Base-by-base conservation (phyloP, 441 rosid species). In the Capsella rubella region DNA sequence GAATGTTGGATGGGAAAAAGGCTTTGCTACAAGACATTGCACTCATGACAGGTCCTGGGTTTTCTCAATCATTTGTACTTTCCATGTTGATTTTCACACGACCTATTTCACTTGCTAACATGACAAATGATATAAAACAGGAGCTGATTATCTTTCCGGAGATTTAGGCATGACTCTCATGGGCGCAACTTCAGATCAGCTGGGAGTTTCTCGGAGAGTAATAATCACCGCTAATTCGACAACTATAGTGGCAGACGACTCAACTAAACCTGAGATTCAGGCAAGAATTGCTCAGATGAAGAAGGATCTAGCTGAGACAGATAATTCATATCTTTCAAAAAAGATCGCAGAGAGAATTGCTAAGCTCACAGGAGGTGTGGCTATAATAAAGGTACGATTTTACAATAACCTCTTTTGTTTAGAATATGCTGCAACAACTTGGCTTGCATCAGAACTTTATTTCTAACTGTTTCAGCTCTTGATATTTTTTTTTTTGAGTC, bases 1-100 rank as follows among this genome's bases (percentile, higher is more conserved):
- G 97, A 62, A 77, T 84, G 87, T 84, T 84, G 73, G 95, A 89
- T 46, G 89, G 92, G 15, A 90, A 88, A 83, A 94, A 92, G 82
- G 95, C 93, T 72, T 55, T 89, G 62, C 84, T 92, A 85, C 99
- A 92, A 84, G 97, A 94, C 75, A 87, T 94, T 81, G 97, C 97
- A 67, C 87, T 92, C 73, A 81, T 92, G 97, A 90, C 99, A 86
- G 97, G 97, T 42, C 47, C 47, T 1, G 0, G 15, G 90, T 70
- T 83, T 37, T 32, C 62, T 50, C 50, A 21, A 34, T 58, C 50
- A 27, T 49, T 6, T 42, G 0, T 12, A 18, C 18, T 29, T 14
- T 32, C 35, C 13, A 5, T 21, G 28, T 59, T 11, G 25, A 5
- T 35, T 64, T 51, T 27, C 8, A 15, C 37, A 4, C 8, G 8